Evolutionary conservation across 116 monocot species (phyloP).

Genomic region (Iris pallida): DNA sequence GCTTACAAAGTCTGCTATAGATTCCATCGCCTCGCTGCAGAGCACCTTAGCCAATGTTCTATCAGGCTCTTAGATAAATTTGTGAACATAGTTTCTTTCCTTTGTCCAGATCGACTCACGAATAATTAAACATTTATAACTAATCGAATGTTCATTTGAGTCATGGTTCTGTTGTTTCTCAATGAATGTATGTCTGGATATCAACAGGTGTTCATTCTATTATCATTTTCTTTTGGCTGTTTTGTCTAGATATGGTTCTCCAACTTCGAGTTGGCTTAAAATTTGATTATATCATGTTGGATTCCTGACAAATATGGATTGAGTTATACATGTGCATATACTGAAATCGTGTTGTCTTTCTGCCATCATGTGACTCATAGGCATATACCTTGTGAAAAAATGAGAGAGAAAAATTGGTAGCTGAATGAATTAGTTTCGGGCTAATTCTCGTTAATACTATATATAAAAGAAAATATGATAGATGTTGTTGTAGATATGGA

Average conservation of each 20-base stretch:
- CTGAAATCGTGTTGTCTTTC: too few relatives aligned
- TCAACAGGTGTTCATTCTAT: not conserved
- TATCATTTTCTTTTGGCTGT: too few relatives aligned
- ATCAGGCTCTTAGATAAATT: constrained; percentile 32
- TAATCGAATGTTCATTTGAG: not conserved
- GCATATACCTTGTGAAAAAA: too few relatives aligned
- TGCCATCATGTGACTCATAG: too few relatives aligned
- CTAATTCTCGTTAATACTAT: not conserved
- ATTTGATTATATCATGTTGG: not conserved
- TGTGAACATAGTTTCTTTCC: not conserved
- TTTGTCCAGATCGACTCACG: not conserved
- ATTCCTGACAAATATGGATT: too few relatives aligned
- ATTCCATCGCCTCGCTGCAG: constrained; percentile 66
- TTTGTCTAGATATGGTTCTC: too few relatives aligned
- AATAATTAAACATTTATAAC: not conserved
- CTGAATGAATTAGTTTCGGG: too few relatives aligned
- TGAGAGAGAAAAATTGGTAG: too few relatives aligned
- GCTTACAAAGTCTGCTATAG: constrained; percentile 72
- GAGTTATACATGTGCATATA: too few relatives aligned
- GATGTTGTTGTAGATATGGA: too few relatives aligned
- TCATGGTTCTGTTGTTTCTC: not conserved
- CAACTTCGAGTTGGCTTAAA: not conserved
- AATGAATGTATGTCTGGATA: not conserved
- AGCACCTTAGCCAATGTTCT: constrained; percentile 39
- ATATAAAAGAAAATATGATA: too few relatives aligned